Percentiles rank a stretch among this genome's conserved stretches.
Evolutionary conservation across 768 basidiomycete species (phyloP).

Genomic region (Podaxis mareebaensis): DNA sequence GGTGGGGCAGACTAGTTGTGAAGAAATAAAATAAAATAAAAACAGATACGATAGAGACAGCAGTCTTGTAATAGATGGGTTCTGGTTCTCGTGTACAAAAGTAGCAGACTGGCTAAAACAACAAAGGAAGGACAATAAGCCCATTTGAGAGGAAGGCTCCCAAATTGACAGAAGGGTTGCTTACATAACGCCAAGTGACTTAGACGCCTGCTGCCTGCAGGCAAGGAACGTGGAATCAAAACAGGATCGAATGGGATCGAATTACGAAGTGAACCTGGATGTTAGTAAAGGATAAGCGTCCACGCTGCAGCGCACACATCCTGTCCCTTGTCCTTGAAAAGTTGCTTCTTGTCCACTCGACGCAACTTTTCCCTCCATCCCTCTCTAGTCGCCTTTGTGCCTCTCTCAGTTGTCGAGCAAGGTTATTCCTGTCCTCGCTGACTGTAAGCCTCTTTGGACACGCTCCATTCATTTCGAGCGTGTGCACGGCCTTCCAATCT

Average conservation of each 20-base stretch:
- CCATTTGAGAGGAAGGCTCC: constrained; percentile 24
- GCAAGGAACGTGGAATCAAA: constrained; percentile 78
- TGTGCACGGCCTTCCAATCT: constrained; percentile 26
- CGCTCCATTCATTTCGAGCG: constrained; percentile 60
- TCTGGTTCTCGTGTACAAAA: constrained; percentile 4
- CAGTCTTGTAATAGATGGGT: constrained; percentile 1
- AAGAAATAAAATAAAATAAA: not conserved
- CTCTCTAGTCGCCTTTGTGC: constrained; percentile 34
- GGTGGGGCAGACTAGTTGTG: not conserved
- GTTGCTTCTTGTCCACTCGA: constrained; percentile 46
- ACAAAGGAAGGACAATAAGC: constrained; percentile 22
- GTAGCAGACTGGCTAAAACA: constrained; percentile 12
- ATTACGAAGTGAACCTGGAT: constrained; percentile 48
- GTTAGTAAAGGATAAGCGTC: constrained; percentile 50
- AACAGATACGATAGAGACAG: not conserved
- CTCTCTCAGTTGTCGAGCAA: constrained; percentile 30
- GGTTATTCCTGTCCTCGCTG: constrained; percentile 34
- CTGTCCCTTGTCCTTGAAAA: constrained; percentile 51
- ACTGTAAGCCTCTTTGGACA: constrained; percentile 31
- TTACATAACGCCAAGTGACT: constrained; percentile 14
- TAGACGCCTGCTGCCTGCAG: constrained; percentile 57
- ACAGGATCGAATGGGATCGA: constrained; percentile 39
- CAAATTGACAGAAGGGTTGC: constrained; percentile 22
- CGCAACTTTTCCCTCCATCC: constrained; percentile 41
- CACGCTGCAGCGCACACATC: constrained; percentile 52